Evolutionary conservation across 2,329 filamentous ascomycete species (phyloP), one percentile per base, ranked within the genome.

Genomic region (Scytalidium sp.): DNA sequence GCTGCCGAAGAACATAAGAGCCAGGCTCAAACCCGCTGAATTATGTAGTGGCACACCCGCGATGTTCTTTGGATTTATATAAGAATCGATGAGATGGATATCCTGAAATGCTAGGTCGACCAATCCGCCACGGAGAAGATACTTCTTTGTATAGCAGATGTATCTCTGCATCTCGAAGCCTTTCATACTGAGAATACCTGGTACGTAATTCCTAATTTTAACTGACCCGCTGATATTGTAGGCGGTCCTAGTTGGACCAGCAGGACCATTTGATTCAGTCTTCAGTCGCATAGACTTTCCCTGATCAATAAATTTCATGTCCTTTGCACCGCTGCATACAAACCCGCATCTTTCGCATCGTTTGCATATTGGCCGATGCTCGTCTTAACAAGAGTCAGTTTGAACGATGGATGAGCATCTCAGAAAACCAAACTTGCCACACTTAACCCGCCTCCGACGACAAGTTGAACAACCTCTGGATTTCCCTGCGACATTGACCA

Each of bases 381-480:
- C 59, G 49, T 66, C 64, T 58, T 36, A 20, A 36, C 41, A 29
- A 13, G 47, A 19, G 8, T 56, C 29, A 56, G 47, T 47, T 39
- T 39, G 21, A 19, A 2, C 21, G 43, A 51, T 27, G 43, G 20
- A 9, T 40, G 23, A 19, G 20, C 5, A 43, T n/a, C 13, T 13
- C 21, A 5, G 6, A 23, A 11, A 19, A 22, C 11, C 39, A 45
- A 19, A 49, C 62, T 56, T 55, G 65, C 63, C 64, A 44, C 64
- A 66, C 56, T 65, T 65, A 19, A 66, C 47, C 19, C 57, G 62
- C 42, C 62, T 51, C 48, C 52, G 50, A 21, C 63, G 64, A 49
- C 64, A 66, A n/a, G 52, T 59, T 19, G 59, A 60, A 45, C 64
- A 66, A 41, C 62, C 64, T 53, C 60, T 64, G 2, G 64, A 66